Evolutionary conservation across 768 basidiomycete species (phyloP).

Genomic region (Tubosaeta sp.): DNA sequence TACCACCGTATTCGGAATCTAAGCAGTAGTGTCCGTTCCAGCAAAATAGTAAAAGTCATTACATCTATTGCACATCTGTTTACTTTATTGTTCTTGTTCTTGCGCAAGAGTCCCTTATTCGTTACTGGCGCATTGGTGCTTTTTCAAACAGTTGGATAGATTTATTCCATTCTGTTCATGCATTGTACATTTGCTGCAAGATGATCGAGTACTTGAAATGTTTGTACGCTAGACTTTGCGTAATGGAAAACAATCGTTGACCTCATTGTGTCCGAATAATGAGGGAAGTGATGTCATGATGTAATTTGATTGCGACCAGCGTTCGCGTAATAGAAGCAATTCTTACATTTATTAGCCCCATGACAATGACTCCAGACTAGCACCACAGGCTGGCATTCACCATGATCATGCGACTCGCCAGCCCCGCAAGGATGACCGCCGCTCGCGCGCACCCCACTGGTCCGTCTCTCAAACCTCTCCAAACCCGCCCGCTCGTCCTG

Average conservation of each 20-base stretch:
- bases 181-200: conserved; percentile 14
- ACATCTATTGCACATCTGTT: conserved; percentile 23
- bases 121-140: background rate
- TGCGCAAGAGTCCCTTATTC: conserved; percentile 2
- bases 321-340: background rate
- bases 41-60: conserved; percentile 1
- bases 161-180: conserved; percentile 9
- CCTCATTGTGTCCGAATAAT: too few relatives aligned
- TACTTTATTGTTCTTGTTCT: conserved; percentile 16
- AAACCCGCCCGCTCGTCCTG: conserved; percentile 32
- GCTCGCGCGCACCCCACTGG: background rate
- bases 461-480: conserved; percentile 7
- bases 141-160: conserved; percentile 11
- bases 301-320: too few relatives aligned
- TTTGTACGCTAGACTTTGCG: background rate
- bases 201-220: background rate
- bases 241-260: background rate
- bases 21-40: conserved; percentile 14
- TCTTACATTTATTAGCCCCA: background rate
- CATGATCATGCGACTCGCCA: conserved; percentile 6
- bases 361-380: background rate
- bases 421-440: background rate
- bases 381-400: background rate
- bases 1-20: conserved; percentile 40
- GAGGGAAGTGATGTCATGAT: background rate